Percentiles rank a stretch among this genome's conserved stretches.
Conservation (phyloP, 148 eudicot species). For the Suaeda aralocaspica region DNA sequence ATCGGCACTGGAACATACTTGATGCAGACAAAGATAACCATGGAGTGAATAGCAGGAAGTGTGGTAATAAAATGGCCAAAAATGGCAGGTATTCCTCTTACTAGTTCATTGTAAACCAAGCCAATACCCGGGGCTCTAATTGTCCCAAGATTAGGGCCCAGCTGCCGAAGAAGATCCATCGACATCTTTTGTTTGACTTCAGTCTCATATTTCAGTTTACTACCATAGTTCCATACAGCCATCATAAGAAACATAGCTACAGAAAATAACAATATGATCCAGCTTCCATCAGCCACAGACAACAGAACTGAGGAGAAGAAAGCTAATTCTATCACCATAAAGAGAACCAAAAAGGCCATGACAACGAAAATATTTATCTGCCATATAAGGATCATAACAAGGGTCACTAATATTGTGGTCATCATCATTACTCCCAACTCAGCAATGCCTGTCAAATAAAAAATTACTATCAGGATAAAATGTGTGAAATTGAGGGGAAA, state of each 20-base stretch:
- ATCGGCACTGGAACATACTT: slow-evolving; percentile 89
- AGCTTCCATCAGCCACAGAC: slow-evolving; percentile 90
- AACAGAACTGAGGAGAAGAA: slow-evolving; percentile 89
- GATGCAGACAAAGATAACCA: slow-evolving; percentile 91
- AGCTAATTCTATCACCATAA: slow-evolving; percentile 81
- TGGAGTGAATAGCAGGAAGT: slow-evolving; percentile 96
- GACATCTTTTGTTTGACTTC: slow-evolving; percentile 92
- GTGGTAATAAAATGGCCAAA: slow-evolving; percentile 91
- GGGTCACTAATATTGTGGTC: slow-evolving; percentile 86
- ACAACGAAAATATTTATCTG: slow-evolving; percentile 76
- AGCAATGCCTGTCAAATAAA: slow-evolving; percentile 70
- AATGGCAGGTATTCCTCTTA: slow-evolving; percentile 84
- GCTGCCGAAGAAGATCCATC: slow-evolving; percentile 70
- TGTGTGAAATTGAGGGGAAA: neutral
- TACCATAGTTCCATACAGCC: slow-evolving; percentile 96
- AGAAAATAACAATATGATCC: slow-evolving; percentile 85
- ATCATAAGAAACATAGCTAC: slow-evolving; percentile 67
- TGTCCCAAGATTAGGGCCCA: slow-evolving; percentile 91
- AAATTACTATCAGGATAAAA: slow-evolving; percentile 28
- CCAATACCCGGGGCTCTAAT: slow-evolving; percentile 97
- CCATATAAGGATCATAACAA: slow-evolving; percentile 99
- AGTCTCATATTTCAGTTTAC: slow-evolving; percentile 88
- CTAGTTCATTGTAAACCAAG: slow-evolving; percentile 92
- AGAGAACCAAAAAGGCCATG: slow-evolving; percentile 59
- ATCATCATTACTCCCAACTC: slow-evolving; percentile 98